Evolutionary conservation across 495 filamentous ascomycete species (phyloP), one percentile per base, ranked within the genome.

Genomic region (Daldinia grandis): DNA sequence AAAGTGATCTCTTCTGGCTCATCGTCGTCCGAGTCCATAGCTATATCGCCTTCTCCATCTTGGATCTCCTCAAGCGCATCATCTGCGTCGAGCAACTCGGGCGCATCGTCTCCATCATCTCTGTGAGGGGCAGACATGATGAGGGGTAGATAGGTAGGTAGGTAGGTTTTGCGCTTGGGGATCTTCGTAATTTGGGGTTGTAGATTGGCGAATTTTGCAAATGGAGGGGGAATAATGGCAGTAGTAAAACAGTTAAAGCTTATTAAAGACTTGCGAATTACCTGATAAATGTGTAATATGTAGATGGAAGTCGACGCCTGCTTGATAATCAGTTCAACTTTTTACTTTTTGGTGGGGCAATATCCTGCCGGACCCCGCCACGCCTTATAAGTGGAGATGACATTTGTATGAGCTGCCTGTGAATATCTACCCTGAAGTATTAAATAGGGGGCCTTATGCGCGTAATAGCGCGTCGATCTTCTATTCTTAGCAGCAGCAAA

Each of bases 1-100:
- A 98, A 83, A 33, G 83, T 81, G 56, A 98, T 88, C 75, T 94
- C 92, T 76, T 94, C 83, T 37, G 87, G 84, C 57, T 89, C 87
- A 68, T 90, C 88, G 54, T 78, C 88, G 54, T 78, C 78, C 0
- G 86, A 91, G 65, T 91, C 90, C 91, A 93, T 94, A 6, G 85
- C 86, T 31, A 91, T 84, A 72, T 94, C 91, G 30, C 87, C 89
- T 71, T 93, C 90, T n/a, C 79, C 80, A 38, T 87, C 82, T 55
- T 89, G 71, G 9, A 83, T 74, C 74, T 88, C 84, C 72, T 95
- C 92, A 49, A 89, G 87, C 42, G 89, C 89, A 71, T 95, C 92
- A 56, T 90, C 87, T 58, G 87, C 87, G 62, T 87, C 87, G 66
- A 94, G 83, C 78, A 91, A 86, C 62, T 90, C 87, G 68, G 78